Evolutionary conservation across 345 rosid species (phyloP).

Genomic region (Sisymbrium irio): DNA sequence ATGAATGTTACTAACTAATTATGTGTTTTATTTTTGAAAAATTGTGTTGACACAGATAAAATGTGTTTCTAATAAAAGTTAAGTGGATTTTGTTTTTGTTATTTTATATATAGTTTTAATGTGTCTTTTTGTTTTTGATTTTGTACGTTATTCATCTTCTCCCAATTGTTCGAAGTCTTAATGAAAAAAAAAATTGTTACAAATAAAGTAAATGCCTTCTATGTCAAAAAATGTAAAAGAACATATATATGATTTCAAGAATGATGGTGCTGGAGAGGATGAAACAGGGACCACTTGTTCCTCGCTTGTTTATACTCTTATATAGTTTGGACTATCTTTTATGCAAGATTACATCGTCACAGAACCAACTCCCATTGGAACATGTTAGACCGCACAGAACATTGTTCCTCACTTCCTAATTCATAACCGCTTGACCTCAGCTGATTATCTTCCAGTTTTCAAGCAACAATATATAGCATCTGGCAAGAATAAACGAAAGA

Average conservation of each 20-base stretch:
- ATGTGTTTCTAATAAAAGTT: conserved; percentile 21
- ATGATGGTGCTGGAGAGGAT: neutral
- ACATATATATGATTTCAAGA: neutral
- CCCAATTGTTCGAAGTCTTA: neutral
- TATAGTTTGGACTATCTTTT: neutral
- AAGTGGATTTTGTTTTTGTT: conserved; percentile 1
- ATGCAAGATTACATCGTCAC: neutral
- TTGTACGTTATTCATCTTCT: neutral
- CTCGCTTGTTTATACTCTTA: neutral
- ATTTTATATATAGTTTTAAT: neutral
- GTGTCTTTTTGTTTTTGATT: neutral
- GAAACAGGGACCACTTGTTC: too few species aligned
- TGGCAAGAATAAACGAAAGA: neutral
- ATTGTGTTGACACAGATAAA: conserved; percentile 13
- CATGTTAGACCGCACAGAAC: too few species aligned
- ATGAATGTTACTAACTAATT: conserved; percentile 31
- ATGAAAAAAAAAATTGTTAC: neutral
- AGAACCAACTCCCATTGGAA: too few species aligned
- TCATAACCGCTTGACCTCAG: neutral
- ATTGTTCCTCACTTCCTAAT: neutral
- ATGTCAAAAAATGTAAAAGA: neutral
- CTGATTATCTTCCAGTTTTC: neutral
- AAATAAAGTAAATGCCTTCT: neutral
- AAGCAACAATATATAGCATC: neutral
- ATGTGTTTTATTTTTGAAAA: conserved; percentile 8